These are phyloP conservation scores for Epichloe scottii DNA, from an alignment of 2,329 filamentous ascomycete species.

Conservation along the genomic window DNA sequence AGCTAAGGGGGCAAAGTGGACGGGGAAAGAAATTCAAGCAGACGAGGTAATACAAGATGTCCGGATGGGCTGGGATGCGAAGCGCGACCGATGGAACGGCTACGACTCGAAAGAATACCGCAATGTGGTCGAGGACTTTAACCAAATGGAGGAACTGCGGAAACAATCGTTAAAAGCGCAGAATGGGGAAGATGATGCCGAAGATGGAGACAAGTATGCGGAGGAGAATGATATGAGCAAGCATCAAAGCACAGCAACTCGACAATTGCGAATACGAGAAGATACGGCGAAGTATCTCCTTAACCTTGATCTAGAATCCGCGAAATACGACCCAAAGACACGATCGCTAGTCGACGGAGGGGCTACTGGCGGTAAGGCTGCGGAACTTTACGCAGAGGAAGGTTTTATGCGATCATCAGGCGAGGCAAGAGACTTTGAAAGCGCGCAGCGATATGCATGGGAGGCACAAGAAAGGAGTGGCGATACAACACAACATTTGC, in stretches of 20 bases:
- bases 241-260: conserved; percentile 79
- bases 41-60: conserved; percentile 82
- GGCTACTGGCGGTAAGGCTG: conserved; percentile 66
- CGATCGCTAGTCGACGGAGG: conserved; percentile 79
- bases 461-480: conserved; percentile 78
- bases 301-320: conserved; percentile 89
- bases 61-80: conserved; percentile 87
- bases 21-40: conserved; percentile 83
- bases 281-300: conserved; percentile 95
- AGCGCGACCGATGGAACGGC: conserved; percentile 96
- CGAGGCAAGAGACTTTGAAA: conserved; percentile 86
- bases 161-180: conserved; percentile 34
- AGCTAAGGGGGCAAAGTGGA: conserved; percentile 83
- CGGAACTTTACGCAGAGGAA: conserved; percentile 79
- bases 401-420: conserved; percentile 82
- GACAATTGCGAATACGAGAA: conserved; percentile 83
- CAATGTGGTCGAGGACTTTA: conserved; percentile 78
- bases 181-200: conserved; percentile 33
- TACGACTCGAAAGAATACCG: conserved; percentile 83
- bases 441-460: conserved; percentile 84
- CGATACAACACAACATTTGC: conserved; percentile 72
- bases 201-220: conserved; percentile 65
- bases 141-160: conserved; percentile 69
- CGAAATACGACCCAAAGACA: conserved; percentile 96
- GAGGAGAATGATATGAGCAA: conserved; percentile 96